Evolutionary conservation across 345 rosid species (phyloP).

Genomic region (Eucalyptus grandis): DNA sequence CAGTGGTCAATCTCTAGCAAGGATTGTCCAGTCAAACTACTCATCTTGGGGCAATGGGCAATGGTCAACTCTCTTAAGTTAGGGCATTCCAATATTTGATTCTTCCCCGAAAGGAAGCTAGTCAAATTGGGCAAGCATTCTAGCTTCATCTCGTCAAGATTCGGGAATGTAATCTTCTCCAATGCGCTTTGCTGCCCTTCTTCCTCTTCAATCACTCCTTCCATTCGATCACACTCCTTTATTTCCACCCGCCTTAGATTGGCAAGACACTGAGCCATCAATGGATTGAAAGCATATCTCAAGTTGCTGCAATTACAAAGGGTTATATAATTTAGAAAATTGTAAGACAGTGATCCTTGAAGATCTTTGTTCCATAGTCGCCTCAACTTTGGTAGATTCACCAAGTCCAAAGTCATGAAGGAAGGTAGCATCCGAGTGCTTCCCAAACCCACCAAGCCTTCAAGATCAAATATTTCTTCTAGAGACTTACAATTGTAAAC

Average conservation of each 20-base stretch:
- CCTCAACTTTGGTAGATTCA: too few relatives aligned
- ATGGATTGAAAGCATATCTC: too few relatives aligned
- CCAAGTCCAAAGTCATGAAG: too few relatives aligned
- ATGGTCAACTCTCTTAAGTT: fast-evolving
- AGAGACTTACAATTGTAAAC: not conserved
- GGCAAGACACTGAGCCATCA: fast-evolving
- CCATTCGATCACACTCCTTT: too few relatives aligned
- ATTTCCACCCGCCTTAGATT: fast-evolving
- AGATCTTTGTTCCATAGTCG: too few relatives aligned
- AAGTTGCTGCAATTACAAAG: too few relatives aligned
- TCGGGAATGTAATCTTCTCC: too few relatives aligned
- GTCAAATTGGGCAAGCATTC: not conserved
- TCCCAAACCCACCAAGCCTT: not conserved
- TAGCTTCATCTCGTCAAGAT: fast-evolving
- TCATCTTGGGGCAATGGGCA: not conserved
- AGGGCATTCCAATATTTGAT: not conserved
- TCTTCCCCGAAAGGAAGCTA: not conserved
- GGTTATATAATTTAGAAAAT: too few relatives aligned
- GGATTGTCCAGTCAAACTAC: not conserved
- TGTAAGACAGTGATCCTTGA: fast-evolving
- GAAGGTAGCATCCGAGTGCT: fast-evolving
- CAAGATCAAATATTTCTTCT: not conserved
- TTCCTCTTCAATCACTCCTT: too few relatives aligned
- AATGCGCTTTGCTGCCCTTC: too few relatives aligned
- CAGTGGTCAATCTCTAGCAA: fast-evolving